Base-by-base conservation (phyloP, 129 eudicot genomes). In the Dittrichia graveolens region DNA sequence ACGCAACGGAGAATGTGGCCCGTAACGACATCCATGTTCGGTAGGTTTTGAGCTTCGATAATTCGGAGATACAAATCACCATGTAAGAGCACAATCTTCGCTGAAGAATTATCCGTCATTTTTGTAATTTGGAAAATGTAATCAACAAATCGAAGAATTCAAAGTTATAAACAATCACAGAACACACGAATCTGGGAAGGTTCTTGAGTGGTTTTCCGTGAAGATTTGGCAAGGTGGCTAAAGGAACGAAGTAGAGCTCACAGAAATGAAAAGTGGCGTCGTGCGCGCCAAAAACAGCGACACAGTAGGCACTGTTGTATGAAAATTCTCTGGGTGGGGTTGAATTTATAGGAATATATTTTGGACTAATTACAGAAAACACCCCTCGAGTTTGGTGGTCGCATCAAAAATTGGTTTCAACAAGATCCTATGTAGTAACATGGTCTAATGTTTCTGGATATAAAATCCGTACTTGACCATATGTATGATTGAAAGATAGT, bases 21-120 rank as follows among this genome's bases (percentile, higher is more conserved):
- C 37, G 84, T 16, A 75, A 88, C n/a, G n/a, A 87, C 44, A 83
- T 94, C 98, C 95, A 85, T 94, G 82, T 94, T 87, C 0, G 96
- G 98, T 19, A 94, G 24, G 48, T 72, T 49, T 35, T 84, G 85
- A 5, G 98, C 98, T 69, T 85, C 87, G 6, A 85, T 78, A 6
- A 94, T 84, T 15, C 80, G 73, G 11, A 94, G 79, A 42, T 85
- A 75, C 13, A 94, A 75, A 79, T 94, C 96, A 5, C 98, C 98
- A 72, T 94, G 96, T 58, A 94, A 71, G 78, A 76, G 79, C 14
- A 82, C 66, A 48, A 78, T 11, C 41, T 82, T 66, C 37, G 85
- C 73, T 9, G 79, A 64, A 7, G 81, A 48, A 55, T 74, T 71
- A 12, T 73, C 83, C 41, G 82, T 53, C 88, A 80, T 88, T 69